Conservation (phyloP, 805 yeast genomes). For the Hanseniaspora jakobsenii region DNA sequence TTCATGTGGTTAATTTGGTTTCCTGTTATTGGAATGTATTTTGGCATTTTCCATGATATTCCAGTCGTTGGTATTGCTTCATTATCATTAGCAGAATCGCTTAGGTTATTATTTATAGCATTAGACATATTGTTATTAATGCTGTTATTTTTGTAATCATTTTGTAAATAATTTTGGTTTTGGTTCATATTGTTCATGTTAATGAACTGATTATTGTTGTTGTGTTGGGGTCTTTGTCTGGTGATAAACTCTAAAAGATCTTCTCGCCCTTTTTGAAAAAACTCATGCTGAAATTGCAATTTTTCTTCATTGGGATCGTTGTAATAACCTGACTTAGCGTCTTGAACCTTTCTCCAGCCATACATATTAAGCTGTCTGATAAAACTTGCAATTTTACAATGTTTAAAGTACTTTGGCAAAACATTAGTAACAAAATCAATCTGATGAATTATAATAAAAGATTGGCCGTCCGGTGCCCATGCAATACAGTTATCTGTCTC, state of each 20-base stretch:
- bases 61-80: not conserved
- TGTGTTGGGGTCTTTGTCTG: constrained; percentile 40
- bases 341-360: constrained; percentile 98
- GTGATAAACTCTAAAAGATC: constrained; percentile 77
- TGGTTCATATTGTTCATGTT: not conserved
- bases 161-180: no score
- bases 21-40: constrained; percentile 8
- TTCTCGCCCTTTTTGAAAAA: constrained; percentile 64
- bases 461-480: constrained; percentile 78
- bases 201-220: constrained; percentile 2
- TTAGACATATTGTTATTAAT: no score
- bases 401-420: constrained; percentile 87
- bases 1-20: constrained; percentile 5
- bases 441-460: constrained; percentile 77
- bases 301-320: constrained; percentile 55
- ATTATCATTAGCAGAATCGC: no score
- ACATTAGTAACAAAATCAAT: constrained; percentile 59
- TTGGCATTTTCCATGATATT: constrained; percentile 12
- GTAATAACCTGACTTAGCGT: constrained; percentile 64
- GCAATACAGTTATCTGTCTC: constrained; percentile 55
- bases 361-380: constrained; percentile 96
- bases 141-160: no score
- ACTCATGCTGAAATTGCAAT: constrained; percentile 79
- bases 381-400: constrained; percentile 87
- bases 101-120: no score